These are phyloP conservation scores for Paramecium caudatum DNA, from an alignment of 73 alveolate species.

Conservation along the genomic window DNA sequence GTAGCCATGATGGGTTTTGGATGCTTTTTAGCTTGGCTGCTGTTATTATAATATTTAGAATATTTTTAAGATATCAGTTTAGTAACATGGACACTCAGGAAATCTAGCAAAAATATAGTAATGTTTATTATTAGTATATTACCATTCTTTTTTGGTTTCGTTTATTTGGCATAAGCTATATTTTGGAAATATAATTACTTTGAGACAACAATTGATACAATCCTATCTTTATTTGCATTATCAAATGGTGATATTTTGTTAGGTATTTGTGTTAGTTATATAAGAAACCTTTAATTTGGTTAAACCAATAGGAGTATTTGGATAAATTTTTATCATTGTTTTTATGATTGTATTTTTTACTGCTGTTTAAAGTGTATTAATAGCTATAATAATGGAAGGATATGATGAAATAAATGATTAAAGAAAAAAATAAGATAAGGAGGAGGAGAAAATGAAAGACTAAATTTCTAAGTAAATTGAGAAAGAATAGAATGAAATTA, in stretches of 20 bases:
- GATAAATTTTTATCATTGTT: slow-evolving; percentile 59
- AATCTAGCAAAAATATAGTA: slow-evolving; percentile 65
- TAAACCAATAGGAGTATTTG: slow-evolving; percentile 67
- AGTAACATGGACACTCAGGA: slow-evolving; percentile 59
- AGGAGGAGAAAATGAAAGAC: background rate
- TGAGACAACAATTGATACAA: background rate
- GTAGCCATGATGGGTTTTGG: slow-evolving; percentile 73
- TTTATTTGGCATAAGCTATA: slow-evolving; percentile 56
- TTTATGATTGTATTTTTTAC: slow-evolving; percentile 75
- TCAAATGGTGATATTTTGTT: slow-evolving; percentile 62
- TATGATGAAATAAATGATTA: slow-evolving; percentile 64
- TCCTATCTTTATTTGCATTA: slow-evolving; percentile 65
- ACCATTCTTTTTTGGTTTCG: slow-evolving; percentile 74
- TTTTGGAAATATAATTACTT: slow-evolving; percentile 70
- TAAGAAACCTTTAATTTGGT: slow-evolving; percentile 64
- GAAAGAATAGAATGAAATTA: slow-evolving; percentile 40
- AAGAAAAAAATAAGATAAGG: slow-evolving; percentile 20
- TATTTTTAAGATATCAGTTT: slow-evolving; percentile 64
- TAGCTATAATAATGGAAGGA: slow-evolving; percentile 76
- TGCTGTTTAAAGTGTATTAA: slow-evolving; percentile 72
- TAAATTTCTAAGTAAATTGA: background rate
- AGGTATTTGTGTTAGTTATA: background rate
- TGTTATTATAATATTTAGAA: slow-evolving; percentile 53
- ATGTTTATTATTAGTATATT: slow-evolving; percentile 72
- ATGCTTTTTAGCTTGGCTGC: slow-evolving; percentile 70